Evolutionary conservation across 768 basidiomycete species (phyloP).

Genomic region (Lactarius quietus): DNA sequence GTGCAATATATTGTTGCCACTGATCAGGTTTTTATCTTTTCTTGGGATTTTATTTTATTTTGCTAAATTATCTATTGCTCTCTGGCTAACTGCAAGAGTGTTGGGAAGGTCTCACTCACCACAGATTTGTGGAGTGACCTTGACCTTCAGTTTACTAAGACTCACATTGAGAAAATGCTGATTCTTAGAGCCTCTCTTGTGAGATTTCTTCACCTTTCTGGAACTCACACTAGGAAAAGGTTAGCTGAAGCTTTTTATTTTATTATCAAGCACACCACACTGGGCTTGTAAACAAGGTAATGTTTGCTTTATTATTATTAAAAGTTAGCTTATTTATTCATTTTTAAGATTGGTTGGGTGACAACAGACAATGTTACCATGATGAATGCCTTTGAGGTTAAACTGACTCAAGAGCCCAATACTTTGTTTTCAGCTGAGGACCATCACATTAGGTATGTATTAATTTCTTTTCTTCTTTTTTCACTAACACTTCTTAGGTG

Average conservation of each 20-base stretch:
- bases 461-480: not conserved
- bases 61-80: not conserved
- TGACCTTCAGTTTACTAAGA: not conserved
- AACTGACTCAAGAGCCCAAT: not conserved
- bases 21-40: too few species aligned
- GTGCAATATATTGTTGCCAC: too few species aligned
- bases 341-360: not conserved
- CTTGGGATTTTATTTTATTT: not conserved
- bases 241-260: too few species aligned
- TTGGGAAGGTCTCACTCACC: not conserved
- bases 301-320: not conserved
- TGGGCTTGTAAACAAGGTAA: not conserved
- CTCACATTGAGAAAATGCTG: not conserved
- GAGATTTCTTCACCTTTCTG: not conserved
- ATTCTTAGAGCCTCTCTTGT: not conserved
- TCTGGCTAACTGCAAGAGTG: not conserved
- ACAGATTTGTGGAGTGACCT: constrained; percentile 1
- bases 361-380: not conserved
- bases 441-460: not conserved
- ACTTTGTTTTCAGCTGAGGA: not conserved
- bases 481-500: not conserved
- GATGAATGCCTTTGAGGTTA: too few species aligned
- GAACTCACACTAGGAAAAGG: not conserved
- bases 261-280: not conserved
- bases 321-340: not conserved